Evolutionary conservation across 2,329 filamentous ascomycete genomes (phyloP), one percentile per base, ranked within the genome.

Genomic region (Triangularia setosa): DNA sequence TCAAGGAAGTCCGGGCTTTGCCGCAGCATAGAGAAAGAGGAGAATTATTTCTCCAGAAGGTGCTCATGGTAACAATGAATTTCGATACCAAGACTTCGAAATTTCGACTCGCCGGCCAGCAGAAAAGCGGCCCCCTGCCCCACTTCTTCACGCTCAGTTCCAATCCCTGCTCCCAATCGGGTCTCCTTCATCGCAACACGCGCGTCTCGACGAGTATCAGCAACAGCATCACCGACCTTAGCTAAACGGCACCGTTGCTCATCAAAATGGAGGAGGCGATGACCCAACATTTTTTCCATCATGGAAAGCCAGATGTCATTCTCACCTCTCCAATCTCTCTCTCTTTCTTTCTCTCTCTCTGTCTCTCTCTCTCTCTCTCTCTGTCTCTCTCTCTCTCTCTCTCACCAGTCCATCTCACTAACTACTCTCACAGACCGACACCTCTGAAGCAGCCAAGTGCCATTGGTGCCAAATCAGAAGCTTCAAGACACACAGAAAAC

Each of bases 391-490:
- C 21, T 58, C 23, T 68, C 53, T 14, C 21, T 59, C 25, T 68
- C 54, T 14, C 24, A 55, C 4, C 12, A 57, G 25, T 16, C 54
- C 18, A 48, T 56, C 25, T 52, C 3, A 56, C 23, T 60, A 68
- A 30, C 67, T 56, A 27, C 55, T 7, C 24, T 16, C 4, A 4
- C 25, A 65, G 68, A 64, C 81, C 77, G 73, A 73, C 53, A 69
- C 70, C 16, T 70, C 77, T 18, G 73, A 74, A 4, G 78, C 78
- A 58, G 62, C 70, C 1, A 68, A 72, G n/a, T 89, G 86, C 67
- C 86, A 88, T 69, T 86, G 80, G 77, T 89, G 87, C 70, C 86
- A 89, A 72, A 78, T 89, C 33, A 81, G 83, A 6, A 74, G 77
- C 0, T 87, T 88, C 67, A 74, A 79, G 0, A 83, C 78, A 0